Conservation (phyloP, 1,284 basidiomycete species). For the Cutaneotrichosporon mucoides region DNA sequence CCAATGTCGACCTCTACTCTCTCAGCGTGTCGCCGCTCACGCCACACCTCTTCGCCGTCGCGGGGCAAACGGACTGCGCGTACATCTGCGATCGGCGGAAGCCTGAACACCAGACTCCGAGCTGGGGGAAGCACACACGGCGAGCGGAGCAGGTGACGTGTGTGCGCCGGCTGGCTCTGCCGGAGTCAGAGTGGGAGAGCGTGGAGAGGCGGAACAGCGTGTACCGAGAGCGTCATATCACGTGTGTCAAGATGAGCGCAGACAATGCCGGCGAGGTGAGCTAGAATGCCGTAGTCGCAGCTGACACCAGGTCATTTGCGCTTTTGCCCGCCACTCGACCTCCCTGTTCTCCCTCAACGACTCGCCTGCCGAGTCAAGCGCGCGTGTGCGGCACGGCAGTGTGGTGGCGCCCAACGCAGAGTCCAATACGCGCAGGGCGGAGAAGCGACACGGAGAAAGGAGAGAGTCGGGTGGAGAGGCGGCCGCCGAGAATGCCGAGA, state of each 20-base stretch:
- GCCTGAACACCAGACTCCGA: conserved; percentile 60
- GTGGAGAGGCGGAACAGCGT: conserved; percentile 27
- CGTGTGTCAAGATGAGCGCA: conserved; percentile 70
- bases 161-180: conserved; percentile 74
- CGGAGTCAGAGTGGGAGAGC: conserved; percentile 40
- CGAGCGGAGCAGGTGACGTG: conserved; percentile 58
- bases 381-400: not conserved
- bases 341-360: conserved; percentile 78
- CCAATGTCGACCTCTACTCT: conserved; percentile 50
- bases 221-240: conserved; percentile 60
- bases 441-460: not conserved
- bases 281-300: conserved; percentile 10
- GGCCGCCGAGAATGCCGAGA: too few relatives aligned
- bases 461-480: not conserved
- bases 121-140: conserved; percentile 63
- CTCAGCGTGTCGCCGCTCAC: conserved; percentile 49
- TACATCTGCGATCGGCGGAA: conserved; percentile 86
- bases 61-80: conserved; percentile 57
- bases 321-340: conserved; percentile 72
- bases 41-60: conserved; percentile 53
- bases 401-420: conserved; percentile 10
- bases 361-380: conserved; percentile 38
- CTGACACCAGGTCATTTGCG: conserved; percentile 48
- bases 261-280: conserved; percentile 73
- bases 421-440: not conserved